These are phyloP conservation scores for Fusarium duplospermum DNA, from an alignment of 2,329 filamentous ascomycete species.

Conservation along the genomic window DNA sequence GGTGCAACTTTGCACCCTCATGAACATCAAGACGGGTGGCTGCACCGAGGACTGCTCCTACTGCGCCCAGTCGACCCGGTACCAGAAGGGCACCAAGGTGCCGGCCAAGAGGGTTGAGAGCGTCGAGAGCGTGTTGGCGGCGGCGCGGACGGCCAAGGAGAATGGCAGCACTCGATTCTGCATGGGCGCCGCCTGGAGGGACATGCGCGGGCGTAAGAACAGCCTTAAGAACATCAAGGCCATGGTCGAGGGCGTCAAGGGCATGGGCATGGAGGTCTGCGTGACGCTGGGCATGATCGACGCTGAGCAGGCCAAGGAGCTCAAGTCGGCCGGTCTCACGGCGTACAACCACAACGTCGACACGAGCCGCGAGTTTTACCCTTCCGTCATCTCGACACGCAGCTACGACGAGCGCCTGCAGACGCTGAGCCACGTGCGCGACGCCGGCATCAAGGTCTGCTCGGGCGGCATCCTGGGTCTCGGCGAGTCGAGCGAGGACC, in stretches of 20 bases:
- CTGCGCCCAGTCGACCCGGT: conserved; percentile 88
- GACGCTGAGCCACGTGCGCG: conserved; percentile 82
- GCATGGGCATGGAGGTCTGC: conserved; percentile 88
- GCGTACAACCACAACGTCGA: conserved; percentile 97
- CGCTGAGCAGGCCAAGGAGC: conserved; percentile 79
- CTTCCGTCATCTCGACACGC: conserved; percentile 85
- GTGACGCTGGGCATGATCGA: conserved; percentile 97
- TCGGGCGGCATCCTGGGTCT: conserved; percentile 89
- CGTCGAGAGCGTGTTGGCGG: conserved; percentile 83
- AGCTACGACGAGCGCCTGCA: conserved; percentile 88
- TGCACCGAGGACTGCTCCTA: conserved; percentile 95
- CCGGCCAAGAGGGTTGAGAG: conserved; percentile 82
- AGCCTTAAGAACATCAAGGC: conserved; percentile 84
- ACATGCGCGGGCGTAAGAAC: conserved; percentile 92
- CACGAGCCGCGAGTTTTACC: conserved; percentile 90
- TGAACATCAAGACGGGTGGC: conserved; percentile 96
- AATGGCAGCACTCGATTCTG: conserved; percentile 93
- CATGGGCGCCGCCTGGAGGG: conserved; percentile 94
- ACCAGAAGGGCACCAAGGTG: conserved; percentile 80
- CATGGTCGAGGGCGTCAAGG: conserved; percentile 86
- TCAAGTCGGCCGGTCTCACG: conserved; percentile 86
- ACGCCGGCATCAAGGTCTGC: conserved; percentile 91
- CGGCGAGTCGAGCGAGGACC: conserved; percentile 82
- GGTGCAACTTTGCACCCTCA: conserved; percentile 92
- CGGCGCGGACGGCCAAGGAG: conserved; percentile 79